Conservation (phyloP, 306 rosid genomes). For the Amphicarpaea edgeworthii region DNA sequence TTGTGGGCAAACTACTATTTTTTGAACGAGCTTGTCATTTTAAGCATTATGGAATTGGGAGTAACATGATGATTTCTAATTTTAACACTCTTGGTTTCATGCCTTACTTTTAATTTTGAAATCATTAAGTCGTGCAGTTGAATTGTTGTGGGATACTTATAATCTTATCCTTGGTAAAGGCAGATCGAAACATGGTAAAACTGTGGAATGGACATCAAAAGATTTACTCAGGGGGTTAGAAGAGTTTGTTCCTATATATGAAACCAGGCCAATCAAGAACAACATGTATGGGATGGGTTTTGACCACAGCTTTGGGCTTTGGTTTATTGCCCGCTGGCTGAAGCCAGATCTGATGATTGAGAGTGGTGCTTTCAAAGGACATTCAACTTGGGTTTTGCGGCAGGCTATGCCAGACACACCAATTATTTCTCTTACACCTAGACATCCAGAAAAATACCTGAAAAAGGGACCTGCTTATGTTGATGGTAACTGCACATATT, state of each 20-base stretch:
- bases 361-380: slow-evolving; percentile 99
- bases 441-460: slow-evolving; percentile 74
- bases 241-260: slow-evolving; percentile 92
- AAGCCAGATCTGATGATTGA: slow-evolving; percentile 95
- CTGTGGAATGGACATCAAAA: slow-evolving; percentile 93
- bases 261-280: slow-evolving; percentile 85
- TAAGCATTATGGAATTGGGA: neutral
- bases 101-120: slow-evolving; percentile 44
- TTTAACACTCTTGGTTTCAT: slow-evolving; percentile 29
- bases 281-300: slow-evolving; percentile 98
- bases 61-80: slow-evolving; percentile 21
- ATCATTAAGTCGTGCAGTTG: neutral
- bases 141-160: slow-evolving; percentile 65
- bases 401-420: slow-evolving; percentile 90
- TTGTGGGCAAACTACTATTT: slow-evolving; percentile 15
- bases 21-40: neutral
- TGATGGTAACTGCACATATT: slow-evolving; percentile 93
- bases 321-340: slow-evolving; percentile 93
- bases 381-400: slow-evolving; percentile 97
- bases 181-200: slow-evolving; percentile 99
- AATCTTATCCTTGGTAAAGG: slow-evolving; percentile 89
- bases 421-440: slow-evolving; percentile 70
- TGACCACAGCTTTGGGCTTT: slow-evolving; percentile 99
- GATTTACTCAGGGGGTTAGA: slow-evolving; percentile 87
- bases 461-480: slow-evolving; percentile 97